phyloP scores from a whole-genome alignment of 805 yeast species.

The Candida manassasensis region DNA sequence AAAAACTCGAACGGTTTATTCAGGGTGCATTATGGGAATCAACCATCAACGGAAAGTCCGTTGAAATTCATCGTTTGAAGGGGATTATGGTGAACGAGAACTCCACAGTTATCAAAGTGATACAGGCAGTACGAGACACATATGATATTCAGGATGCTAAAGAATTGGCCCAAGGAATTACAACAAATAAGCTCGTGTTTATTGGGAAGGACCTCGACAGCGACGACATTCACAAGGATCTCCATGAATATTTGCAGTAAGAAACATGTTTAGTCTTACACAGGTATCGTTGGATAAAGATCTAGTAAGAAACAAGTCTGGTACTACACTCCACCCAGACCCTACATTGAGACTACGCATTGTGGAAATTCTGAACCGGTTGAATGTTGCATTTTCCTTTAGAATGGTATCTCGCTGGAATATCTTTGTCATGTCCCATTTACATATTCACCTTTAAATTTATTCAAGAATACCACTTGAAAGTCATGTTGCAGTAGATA shows the following conservation, averaged over 20 bases:
- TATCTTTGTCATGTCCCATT: no score
- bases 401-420: no score
- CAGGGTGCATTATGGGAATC: slow-evolving; percentile 77
- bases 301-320: no score
- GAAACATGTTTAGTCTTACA: no score
- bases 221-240: slow-evolving; percentile 29
- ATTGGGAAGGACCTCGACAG: slow-evolving; percentile 63
- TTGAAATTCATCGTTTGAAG: slow-evolving; percentile 79
- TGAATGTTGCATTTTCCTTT: no score
- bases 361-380: no score
- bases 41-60: slow-evolving; percentile 32
- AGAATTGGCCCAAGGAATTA: slow-evolving; percentile 30
- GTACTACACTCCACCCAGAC: no score
- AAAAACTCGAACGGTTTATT: slow-evolving; percentile 53
- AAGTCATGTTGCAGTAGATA: no score
- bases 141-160: slow-evolving; percentile 66
- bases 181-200: slow-evolving; percentile 57
- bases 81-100: slow-evolving; percentile 54
- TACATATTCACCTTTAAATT: no score
- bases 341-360: no score
- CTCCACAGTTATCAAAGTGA: slow-evolving; percentile 43
- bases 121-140: slow-evolving; percentile 92
- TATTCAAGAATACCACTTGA: no score
- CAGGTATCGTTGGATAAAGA: no score
- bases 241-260: slow-evolving; percentile 13